Base-by-base conservation (phyloP, 495 filamentous ascomycete species). In the Amphirosellinia nigrospora region DNA sequence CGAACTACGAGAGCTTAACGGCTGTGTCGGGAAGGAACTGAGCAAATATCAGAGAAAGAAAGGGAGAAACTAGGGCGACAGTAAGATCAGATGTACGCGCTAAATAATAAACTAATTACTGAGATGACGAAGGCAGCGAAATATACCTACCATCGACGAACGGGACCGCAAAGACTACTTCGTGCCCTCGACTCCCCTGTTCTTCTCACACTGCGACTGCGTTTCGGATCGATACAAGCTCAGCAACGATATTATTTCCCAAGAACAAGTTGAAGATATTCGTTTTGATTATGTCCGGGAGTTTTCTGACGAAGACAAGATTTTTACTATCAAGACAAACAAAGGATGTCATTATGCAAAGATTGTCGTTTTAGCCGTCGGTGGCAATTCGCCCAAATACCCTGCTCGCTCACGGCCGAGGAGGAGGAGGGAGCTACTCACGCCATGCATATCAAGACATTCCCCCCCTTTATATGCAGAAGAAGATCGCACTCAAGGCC, bases 41-140 rank as follows among this genome's bases (percentile, higher is more conserved):
- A 90, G 88, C 73, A 90, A 90, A 75, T 86, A 90, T 78, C 83
- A 85, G 76, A 84, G 82, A 74, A 90, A 91, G 82, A 88, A 88
- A 84, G 82, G 74, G 77, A 76, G 56, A 78, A 62, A 26, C 46
- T 72, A 3, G 75, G 72, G 39, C 72, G 68, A 75, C 69, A 71
- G 74, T 77, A 71, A 74, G 74, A 45, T 43, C 41, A 19, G 3
- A 43, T 46, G 26, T 64, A 15, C 8, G 50, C 15, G 0, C 64
- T 45, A 23, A 61, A 11, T 0, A 8, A 11, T n/a, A 0, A 4
- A 4, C 4, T 41, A 56, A 43, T 63, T 48, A 15, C 76, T 59
- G 60, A 82, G 61, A 56, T 56, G 62, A 73, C 71, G 10, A 81
- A 81, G 73, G 50, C 74, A 45, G 70, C 80, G 43, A 43, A 76